Base-by-base conservation (phyloP, 139 green algal genomes). In the Coccomyxa sp. region DNA sequence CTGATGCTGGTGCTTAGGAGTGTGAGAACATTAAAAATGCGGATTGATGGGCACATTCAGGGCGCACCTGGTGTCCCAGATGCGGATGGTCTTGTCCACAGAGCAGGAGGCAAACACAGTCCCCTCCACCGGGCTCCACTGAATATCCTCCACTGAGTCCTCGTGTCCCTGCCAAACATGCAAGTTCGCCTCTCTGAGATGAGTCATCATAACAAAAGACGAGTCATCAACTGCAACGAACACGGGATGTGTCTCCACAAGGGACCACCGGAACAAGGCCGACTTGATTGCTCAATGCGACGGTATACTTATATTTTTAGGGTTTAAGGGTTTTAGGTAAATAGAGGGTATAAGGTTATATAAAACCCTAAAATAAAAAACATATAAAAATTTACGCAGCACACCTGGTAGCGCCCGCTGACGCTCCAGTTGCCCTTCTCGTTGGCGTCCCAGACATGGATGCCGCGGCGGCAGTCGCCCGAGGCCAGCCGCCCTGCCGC, bases 71-170 rank as follows among this genome's bases (percentile, higher is more conserved):
- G 90, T 94, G 91, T 99, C 96, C 95, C 95, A 99, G 28, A 99
- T 90, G 58, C 88, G 86, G 13, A 98, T 88, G 23, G 79, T 96
- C 31, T 90, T 85, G 88, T 99, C 97, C 0, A 90, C 91, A 67
- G 89, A 93, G 74, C 88, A 92, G 1, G 92, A 95, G 14, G 95
- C 95, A 87, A 99, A 98, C 79, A 99, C 95, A 0, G 91, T 95
- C 16, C 89, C 89, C 90, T 99, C 97, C 0, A 89, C 92, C 30
- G 97, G 97, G 63, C 88, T 95, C 97, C 97, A 99, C 86, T 98
- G 94, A 0, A 99, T 79, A 88, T 99, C 97, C 85, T 99, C 97
- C 28, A 99, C 92, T 18, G 80, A 90, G 13, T 21, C 85, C 28
- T 82, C 76, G 82, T 97, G 94, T 0, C 91, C 93, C 60, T 82